Evolutionary conservation across 805 yeast genomes (phyloP), one percentile per base, ranked within the genome.

Genomic region (Priceomyces medius): DNA sequence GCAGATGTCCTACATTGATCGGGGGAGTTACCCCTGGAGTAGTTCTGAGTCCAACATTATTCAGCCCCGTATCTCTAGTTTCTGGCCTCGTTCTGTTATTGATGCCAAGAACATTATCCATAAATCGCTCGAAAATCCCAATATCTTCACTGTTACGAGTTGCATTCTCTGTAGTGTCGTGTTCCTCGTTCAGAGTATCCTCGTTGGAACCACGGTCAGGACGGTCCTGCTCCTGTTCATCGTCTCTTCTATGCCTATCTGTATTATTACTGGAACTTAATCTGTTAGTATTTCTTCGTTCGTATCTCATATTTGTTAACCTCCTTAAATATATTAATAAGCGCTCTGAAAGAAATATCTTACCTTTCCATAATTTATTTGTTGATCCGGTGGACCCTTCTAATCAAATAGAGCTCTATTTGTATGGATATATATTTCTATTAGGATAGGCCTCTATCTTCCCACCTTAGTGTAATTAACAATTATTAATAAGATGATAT

Each of bases 51-150:
- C 35, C 10, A 20, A n/a, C 16, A 7, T 20, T 8, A 4, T 12
- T 4, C 18, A 26, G 14, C 7, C 12, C 12, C 14, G 18, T n/a
- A 27, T n/a, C 21, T n/a, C 23, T 7, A 31, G 34, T 4, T 21
- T 28, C 24, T 27, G 31, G 24, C 20, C 12, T 32, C 18, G 35
- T 23, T 17, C 41, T 35, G 17, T 23, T 33, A 13, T 37, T 38
- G 34, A 34, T 29, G 7, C 58, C 56, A 19, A 50, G 44, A 16
- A 56, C 44, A 20, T 47, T 53, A 43, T 54, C 61, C 51, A 56
- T 54, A 31, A 56, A 47, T 14, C 63, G 40, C 31, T 56, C 61
- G 41, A 58, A 58, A 12, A 58, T 40, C 3, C 59, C 52, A 10
- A 43, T n/a, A 19, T 41, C 45, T 9, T 26, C 31, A 42, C 45